phyloP scores from a whole-genome alignment of 177 flowering plant genomes.

The Vitis hybrid region DNA sequence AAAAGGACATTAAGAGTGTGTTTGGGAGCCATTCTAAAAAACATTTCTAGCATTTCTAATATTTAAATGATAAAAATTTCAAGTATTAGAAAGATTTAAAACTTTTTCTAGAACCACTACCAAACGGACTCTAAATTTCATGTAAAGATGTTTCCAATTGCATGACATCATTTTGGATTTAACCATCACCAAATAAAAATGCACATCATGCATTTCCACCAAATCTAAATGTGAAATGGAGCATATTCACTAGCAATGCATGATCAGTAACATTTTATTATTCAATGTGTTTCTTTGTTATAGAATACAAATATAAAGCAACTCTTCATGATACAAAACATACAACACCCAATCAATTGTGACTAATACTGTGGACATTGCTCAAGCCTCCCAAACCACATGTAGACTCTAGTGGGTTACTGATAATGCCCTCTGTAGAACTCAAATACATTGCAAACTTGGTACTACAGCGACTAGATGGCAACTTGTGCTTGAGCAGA shows the following conservation, averaged over 20 bases:
- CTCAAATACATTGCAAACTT: too few relatives aligned
- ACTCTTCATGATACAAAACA: background rate
- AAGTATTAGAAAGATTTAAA: too few relatives aligned
- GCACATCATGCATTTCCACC: background rate
- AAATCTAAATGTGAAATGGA: background rate
- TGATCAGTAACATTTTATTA: background rate
- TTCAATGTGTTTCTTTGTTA: background rate
- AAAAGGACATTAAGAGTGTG: too few relatives aligned
- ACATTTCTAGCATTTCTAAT: too few relatives aligned
- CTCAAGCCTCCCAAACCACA: background rate
- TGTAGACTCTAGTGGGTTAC: background rate
- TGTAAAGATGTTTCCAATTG: too few relatives aligned
- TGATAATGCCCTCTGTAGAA: too few relatives aligned
- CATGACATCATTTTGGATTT: background rate
- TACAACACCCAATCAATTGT: background rate
- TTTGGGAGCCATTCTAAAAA: too few relatives aligned
- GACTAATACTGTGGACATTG: background rate
- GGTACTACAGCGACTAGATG: too few relatives aligned
- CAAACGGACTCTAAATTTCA: too few relatives aligned
- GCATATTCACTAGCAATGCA: background rate
- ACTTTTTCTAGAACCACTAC: too few relatives aligned
- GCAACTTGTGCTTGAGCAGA: too few relatives aligned
- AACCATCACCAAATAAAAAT: background rate
- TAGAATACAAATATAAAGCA: background rate
- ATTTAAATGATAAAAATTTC: too few relatives aligned